These are phyloP conservation scores for Physcomitrellopsis africana DNA, from an alignment of 225 moss, liverwort and hornwort species.

Conservation along the genomic window DNA sequence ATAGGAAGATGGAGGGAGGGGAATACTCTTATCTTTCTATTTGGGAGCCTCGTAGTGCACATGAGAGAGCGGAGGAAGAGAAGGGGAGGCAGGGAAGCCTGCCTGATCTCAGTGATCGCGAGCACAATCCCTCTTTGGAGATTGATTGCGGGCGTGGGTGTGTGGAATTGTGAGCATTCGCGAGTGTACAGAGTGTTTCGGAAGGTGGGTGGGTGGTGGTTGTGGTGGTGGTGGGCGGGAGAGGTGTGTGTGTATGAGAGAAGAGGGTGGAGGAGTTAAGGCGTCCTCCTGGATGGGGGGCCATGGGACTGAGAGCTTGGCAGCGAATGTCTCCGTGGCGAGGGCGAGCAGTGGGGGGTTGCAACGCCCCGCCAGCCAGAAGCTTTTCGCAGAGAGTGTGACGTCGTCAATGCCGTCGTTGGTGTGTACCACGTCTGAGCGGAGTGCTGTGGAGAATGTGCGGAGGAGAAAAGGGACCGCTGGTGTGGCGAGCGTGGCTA, in stretches of 20 bases:
- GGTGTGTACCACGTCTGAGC: conserved; percentile 34
- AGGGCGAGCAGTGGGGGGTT: conserved; percentile 25
- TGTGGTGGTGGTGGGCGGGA: no score
- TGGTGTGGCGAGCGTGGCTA: conserved; percentile 37
- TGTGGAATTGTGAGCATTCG: no score
- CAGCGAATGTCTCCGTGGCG: conserved; percentile 24
- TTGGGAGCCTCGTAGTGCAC: no score
- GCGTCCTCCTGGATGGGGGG: conserved; percentile 29
- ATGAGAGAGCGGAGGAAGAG: no score
- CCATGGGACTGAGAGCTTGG: conserved; percentile 36
- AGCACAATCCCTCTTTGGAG: no score
- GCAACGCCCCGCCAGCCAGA: conserved; percentile 32
- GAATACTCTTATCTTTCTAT: no score
- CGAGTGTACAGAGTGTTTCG: no score
- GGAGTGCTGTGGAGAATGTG: conserved; percentile 27
- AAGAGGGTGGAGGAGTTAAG: not conserved
- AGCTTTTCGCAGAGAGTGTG: conserved; percentile 35
- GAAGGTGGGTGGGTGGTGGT: no score
- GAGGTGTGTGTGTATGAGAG: not conserved
- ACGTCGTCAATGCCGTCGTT: conserved; percentile 29
- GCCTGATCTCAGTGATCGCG: no score
- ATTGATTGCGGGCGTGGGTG: no score
- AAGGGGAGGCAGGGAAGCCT: no score
- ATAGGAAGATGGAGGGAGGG: no score
- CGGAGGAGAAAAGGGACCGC: conserved; percentile 21